Percentiles rank a stretch among this genome's conserved stretches.
These are phyloP conservation scores for Sextonia rubra DNA, from an alignment of 164 flowering plant genomes.

Conservation along the genomic window DNA sequence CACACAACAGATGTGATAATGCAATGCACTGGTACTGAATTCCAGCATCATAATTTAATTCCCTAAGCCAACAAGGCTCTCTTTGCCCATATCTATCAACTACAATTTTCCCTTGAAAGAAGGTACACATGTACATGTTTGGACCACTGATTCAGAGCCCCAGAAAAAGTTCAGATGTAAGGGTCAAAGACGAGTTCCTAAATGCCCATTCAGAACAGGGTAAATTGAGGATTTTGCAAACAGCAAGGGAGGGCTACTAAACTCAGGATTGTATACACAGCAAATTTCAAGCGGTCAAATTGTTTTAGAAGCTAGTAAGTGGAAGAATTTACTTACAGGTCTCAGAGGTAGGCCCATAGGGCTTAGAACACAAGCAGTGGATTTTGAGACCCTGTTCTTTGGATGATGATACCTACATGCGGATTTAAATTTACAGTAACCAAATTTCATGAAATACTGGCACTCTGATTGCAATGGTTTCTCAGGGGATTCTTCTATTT, in stretches of 20 bases:
- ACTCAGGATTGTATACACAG: too few species aligned
- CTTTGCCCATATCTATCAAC: background rate
- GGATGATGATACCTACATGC: constrained; percentile 92
- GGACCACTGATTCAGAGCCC: background rate
- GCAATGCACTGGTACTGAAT: background rate
- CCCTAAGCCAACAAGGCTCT: background rate
- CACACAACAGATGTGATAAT: background rate
- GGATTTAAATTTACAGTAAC: constrained; percentile 79
- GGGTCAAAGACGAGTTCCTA: background rate
- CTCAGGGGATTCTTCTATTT: constrained; percentile 71
- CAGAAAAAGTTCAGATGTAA: background rate
- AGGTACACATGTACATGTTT: background rate
- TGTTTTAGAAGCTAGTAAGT: background rate
- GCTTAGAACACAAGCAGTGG: constrained; percentile 40
- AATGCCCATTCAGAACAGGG: background rate
- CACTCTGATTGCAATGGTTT: constrained; percentile 89
- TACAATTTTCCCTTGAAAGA: background rate
- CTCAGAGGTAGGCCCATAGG: constrained; percentile 85
- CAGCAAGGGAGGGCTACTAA: background rate
- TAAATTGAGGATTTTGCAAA: background rate
- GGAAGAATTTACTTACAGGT: constrained; percentile 59
- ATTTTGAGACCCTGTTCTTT: constrained; percentile 35
- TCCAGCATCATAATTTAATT: background rate
- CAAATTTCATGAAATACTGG: constrained; percentile 67
- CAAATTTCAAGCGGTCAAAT: background rate